phyloP scores from a whole-genome alignment of 1,139 yeast species.

The Wickerhamiella pararugosa region DNA sequence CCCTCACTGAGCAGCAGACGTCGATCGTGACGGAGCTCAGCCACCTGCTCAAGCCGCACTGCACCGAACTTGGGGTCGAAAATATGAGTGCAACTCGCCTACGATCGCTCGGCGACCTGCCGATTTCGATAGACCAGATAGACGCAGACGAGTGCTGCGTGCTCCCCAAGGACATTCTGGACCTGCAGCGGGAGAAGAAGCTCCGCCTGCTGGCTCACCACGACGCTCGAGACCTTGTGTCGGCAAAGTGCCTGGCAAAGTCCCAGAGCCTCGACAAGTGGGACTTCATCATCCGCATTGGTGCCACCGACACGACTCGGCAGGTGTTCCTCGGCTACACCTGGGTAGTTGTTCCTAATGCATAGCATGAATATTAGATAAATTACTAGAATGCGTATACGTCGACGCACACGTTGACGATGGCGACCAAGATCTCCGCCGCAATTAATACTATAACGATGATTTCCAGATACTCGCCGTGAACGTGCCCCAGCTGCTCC shows the following conservation, averaged over 20 bases:
- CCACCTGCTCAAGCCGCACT: background rate
- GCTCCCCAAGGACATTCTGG: conserved; percentile 20
- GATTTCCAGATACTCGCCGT: conserved; percentile 75
- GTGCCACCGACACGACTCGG: conserved; percentile 18
- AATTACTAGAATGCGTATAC: conserved; percentile 17
- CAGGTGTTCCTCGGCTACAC: conserved; percentile 19
- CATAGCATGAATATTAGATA: background rate
- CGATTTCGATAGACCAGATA: conserved; percentile 18
- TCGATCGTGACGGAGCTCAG: background rate
- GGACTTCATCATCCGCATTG: conserved; percentile 21
- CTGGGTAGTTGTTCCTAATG: background rate
- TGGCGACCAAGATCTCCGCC: conserved; percentile 78
- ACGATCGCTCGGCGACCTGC: conserved; percentile 15
- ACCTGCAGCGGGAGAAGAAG: conserved; percentile 16
- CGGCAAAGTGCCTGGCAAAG: background rate
- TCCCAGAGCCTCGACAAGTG: conserved; percentile 10
- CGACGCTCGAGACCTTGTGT: conserved; percentile 16
- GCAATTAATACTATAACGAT: conserved; percentile 88
- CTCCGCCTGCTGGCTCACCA: conserved; percentile 23
- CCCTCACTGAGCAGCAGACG: background rate
- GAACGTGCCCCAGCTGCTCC: conserved; percentile 87
- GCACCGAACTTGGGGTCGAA: conserved; percentile 9
- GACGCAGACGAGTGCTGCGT: conserved; percentile 24
- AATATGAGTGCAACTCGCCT: conserved; percentile 19
- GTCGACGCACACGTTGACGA: conserved; percentile 40